These are phyloP conservation scores for Lactarius quietus DNA, from an alignment of 768 basidiomycete species.

Conservation along the genomic window DNA sequence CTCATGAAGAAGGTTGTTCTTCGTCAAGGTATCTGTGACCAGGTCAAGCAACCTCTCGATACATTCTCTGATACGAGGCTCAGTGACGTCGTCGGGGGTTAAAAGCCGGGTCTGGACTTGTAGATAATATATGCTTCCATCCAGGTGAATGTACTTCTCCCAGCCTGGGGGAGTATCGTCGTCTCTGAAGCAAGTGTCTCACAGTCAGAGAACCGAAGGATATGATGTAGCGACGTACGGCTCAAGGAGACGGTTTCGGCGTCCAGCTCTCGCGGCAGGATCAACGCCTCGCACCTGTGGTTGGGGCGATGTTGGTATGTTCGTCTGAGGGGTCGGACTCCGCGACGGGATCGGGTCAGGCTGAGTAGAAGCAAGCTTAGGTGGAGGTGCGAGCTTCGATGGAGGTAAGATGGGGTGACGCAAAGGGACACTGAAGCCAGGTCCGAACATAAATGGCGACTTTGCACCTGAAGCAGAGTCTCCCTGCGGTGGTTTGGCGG, in stretches of 20 bases:
- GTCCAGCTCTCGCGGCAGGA: not conserved
- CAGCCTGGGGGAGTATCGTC: constrained; percentile 3
- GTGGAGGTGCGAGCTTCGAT: not conserved
- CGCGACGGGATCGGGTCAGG: not conserved
- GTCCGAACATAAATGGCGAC: not conserved
- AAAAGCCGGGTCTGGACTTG: not conserved
- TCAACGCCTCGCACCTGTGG: not conserved
- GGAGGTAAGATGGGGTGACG: not conserved
- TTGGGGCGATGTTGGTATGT: not conserved
- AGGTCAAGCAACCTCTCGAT: not conserved
- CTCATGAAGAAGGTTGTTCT: constrained; percentile 1
- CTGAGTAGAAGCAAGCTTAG: not conserved
- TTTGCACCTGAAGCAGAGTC: not conserved
- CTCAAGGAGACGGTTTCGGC: constrained; percentile 3
- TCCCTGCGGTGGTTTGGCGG: not conserved
- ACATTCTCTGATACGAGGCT: constrained; percentile 9
- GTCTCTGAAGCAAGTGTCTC: not conserved
- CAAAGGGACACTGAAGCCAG: not conserved
- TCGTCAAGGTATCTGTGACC: not conserved
- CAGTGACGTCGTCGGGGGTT: constrained; percentile 15
- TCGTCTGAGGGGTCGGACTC: not conserved
- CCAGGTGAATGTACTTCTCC: constrained; percentile 6
- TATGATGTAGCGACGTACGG: not conserved
- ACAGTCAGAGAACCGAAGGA: not conserved
- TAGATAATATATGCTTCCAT: constrained; percentile 7